Base-by-base conservation (phyloP, 805 yeast genomes). In the Cyberlindnera saturnus region DNA sequence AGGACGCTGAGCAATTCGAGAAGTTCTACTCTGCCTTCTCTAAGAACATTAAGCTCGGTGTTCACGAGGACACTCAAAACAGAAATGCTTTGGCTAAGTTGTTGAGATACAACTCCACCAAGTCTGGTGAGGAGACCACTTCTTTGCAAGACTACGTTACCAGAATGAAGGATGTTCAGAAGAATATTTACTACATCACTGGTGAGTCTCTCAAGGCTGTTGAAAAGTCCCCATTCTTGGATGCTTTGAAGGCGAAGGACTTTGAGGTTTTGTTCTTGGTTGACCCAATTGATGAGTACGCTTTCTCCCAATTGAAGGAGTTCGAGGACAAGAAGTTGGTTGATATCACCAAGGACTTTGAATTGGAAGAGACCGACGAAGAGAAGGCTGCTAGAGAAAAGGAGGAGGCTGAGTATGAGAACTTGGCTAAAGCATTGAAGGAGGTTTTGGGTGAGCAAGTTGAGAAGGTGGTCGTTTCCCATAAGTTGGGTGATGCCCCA, bases 231-330 rank as follows among this genome's bases (percentile, higher is more conserved):
- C 99, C 99, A 73, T 93, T 93, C 86, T 82, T 93, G 71, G 98
- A 93, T 64, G 97, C 95, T 57, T 82, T 91, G 73, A 93, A 90
- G 81, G 96, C 96, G 59, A 95, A 93, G 82, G 85, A 87, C 77
- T 93, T 93, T 61, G 99, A 93, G 78, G 99, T 93, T 51, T 79
- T 93, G 68, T 93, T 83, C 88, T 74, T 93, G 68, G 95, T 84
- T 74, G 99, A 93, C 74, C 99, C 99, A 74, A 93, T 93, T 71
- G 99, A 93, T 66, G 99, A 93, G 79, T 93, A 93, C 69, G 98
- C 98, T 60, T 89, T 89, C 89, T 87, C 96, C 62, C 99, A 93
- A 76, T 81, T 93, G 75, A 93, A 93, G 82, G 99, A 93, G 79
- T 93, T 85, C 65, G 99, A 93, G 75, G 97, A 95, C 80, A 93